phyloP scores from a whole-genome alignment of 2,329 filamentous ascomycete species.

The Apiospora kogelbergensis region DNA sequence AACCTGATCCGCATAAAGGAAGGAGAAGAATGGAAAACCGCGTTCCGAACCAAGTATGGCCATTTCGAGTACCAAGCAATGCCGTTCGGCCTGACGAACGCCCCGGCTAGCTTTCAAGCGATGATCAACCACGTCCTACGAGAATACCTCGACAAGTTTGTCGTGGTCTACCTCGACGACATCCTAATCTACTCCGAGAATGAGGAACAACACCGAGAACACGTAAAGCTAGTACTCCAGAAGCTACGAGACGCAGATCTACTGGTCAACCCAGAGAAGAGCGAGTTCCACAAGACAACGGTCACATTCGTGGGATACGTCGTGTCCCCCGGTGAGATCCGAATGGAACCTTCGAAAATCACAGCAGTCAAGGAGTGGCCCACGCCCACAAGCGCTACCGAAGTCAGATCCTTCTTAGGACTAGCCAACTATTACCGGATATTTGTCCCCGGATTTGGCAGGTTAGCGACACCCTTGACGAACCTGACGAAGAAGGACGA shows the following conservation, averaged over 20 bases:
- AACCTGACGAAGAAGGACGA: no score
- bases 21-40: not conserved
- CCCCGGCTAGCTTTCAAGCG: not conserved
- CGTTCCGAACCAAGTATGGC: not conserved
- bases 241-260: not conserved
- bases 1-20: not conserved
- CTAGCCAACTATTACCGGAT: no score
- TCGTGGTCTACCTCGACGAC: not conserved
- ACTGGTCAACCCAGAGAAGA: conserved; percentile 28
- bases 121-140: not conserved
- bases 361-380: no score
- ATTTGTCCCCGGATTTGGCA: no score
- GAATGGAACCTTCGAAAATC: no score
- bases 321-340: no score
- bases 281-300: conserved; percentile 15
- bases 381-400: no score
- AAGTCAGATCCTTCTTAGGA: no score
- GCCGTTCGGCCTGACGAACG: not conserved
- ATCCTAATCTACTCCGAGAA: not conserved
- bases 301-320: not conserved
- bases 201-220: not conserved
- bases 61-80: not conserved
- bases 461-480: no score
- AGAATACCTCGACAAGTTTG: not conserved
- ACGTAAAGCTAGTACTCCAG: not conserved